Evolutionary conservation across 805 yeast genomes (phyloP), one percentile per base, ranked within the genome.

Genomic region (Wickerhamiella australiensis): DNA sequence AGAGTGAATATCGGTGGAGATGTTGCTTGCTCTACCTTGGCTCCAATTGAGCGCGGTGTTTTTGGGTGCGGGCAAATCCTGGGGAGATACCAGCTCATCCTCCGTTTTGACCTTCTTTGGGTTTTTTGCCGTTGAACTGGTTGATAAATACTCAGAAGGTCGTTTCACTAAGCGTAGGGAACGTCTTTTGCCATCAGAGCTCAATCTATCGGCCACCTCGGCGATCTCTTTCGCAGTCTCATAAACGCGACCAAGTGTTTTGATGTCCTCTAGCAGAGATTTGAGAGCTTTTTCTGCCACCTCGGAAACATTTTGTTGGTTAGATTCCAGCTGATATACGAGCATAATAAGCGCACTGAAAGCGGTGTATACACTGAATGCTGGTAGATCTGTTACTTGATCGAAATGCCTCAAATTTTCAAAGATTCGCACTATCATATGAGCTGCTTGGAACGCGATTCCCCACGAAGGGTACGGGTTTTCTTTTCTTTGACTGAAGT

Each of bases 401-500:
- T 71, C 70, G 38, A 72, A 69, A 41, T 72, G 74, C 36, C 71
- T 56, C 51, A 83, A 56, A 51, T 75, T 78, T 45, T 78, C 78
- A 25, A 77, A 71, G 49, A 84, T 78, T 40, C 75, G 69, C 4
- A 83, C 74, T 54, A 83, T 78, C 77, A 81, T 78, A 57, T 84
- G 76, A 0, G 92, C 86, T 0, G 88, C 84, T 62, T 81, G 85
- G 69, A 82, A 82, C 2, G 86, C 82, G 51, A 82, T 80, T 8
- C 87, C 85, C 81, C 85, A 78, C n/a, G 82, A 76, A 5, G 85
- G 85, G 60, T 78, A 79, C 2, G 71, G 64, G 20, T 43, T 42
- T 13, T 46, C 49, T 23, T 29, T 26, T 18, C 40, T 47, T 25
- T 42, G 53, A 41, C 57, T 40, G 50, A 58, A 50, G 44, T 61